These are phyloP conservation scores for Rhododendron mucronatum DNA, from an alignment of 148 eudicot species.

Conservation along the genomic window DNA sequence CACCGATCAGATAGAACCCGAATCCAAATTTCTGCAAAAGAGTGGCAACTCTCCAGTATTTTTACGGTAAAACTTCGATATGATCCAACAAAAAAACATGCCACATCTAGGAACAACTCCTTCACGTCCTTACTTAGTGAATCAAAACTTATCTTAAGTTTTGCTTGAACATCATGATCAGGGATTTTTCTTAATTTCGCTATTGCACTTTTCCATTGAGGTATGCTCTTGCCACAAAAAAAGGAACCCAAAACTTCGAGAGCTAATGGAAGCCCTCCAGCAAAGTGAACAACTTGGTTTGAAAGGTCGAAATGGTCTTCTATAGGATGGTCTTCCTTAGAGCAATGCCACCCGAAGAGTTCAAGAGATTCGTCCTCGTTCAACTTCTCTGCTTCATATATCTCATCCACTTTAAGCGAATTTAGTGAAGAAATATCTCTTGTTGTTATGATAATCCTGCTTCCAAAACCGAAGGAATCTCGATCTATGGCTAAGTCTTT, in stretches of 20 bases:
- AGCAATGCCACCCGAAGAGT: no score
- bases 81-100: background rate
- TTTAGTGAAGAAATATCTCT: background rate
- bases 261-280: background rate
- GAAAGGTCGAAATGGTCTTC: no score
- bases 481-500: background rate
- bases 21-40: background rate
- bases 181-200: background rate
- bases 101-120: background rate
- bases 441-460: slow-evolving; percentile 3
- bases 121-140: background rate
- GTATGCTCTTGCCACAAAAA: background rate
- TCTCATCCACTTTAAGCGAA: background rate
- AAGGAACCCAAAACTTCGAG: background rate
- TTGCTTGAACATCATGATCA: background rate
- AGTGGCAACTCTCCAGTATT: background rate
- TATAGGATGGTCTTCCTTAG: no score
- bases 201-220: slow-evolving; percentile 1
- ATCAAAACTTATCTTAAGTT: background rate
- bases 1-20: background rate
- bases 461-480: background rate
- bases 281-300: background rate
- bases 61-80: background rate
- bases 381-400: background rate
- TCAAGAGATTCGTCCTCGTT: background rate